Conservation (phyloP, 371 early-diverging fungal species). For the Globomyces sp. region DNA sequence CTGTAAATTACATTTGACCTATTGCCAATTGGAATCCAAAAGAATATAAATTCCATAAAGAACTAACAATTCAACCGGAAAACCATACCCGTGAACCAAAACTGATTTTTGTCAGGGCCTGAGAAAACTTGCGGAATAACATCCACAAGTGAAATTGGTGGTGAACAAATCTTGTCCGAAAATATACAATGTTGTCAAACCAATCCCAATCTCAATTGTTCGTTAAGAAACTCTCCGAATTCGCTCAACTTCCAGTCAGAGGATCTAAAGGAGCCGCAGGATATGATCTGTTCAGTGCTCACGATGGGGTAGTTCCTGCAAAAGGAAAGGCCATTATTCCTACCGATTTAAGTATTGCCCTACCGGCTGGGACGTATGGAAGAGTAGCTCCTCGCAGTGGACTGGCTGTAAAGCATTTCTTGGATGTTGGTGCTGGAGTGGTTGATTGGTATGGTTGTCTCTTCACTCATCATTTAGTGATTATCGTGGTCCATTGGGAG, state of each 20-base stretch:
- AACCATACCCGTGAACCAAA: no score
- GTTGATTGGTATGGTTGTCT: conserved; percentile 59
- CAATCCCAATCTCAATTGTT: background rate
- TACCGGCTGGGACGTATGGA: conserved; percentile 89
- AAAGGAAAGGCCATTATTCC: conserved; percentile 70
- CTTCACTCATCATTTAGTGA: conserved; percentile 48
- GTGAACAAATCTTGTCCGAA: no score
- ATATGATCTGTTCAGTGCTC: conserved; percentile 89
- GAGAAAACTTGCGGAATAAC: no score
- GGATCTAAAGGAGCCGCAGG: conserved; percentile 87
- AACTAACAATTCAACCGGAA: no score
- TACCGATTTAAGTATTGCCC: conserved; percentile 78
- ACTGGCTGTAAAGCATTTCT: conserved; percentile 85
- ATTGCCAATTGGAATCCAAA: no score
- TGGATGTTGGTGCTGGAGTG: conserved; percentile 96
- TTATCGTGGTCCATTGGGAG: conserved; percentile 82
- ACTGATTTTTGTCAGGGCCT: no score
- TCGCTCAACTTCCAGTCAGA: conserved; percentile 78
- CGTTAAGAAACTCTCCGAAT: conserved; percentile 45
- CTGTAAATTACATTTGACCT: no score
- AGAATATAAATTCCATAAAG: no score
- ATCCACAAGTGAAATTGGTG: no score
- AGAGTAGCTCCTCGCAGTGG: conserved; percentile 95
- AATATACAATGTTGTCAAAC: no score
- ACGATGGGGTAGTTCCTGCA: conserved; percentile 67